These are phyloP conservation scores for Starmerella floris DNA, from an alignment of 805 yeast genomes.

Conservation along the genomic window DNA sequence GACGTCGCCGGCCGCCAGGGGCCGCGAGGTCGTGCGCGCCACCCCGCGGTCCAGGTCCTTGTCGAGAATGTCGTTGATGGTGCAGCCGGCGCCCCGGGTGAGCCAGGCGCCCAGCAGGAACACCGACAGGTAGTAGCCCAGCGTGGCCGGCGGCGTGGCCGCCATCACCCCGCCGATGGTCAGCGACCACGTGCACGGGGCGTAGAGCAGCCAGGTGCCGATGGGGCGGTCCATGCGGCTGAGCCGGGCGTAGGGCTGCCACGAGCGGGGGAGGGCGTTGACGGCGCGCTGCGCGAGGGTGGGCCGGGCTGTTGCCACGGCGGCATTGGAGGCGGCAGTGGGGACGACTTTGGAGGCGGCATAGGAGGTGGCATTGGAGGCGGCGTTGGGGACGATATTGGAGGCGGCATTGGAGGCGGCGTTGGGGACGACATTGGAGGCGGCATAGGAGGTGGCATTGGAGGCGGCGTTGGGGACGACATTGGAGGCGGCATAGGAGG, in stretches of 20 bases:
- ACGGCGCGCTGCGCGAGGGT: conserved; percentile 27
- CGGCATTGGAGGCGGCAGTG: no score
- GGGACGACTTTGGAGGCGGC: not conserved
- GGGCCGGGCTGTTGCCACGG: conserved; percentile 4
- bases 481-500: no score
- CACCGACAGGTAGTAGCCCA: conserved; percentile 47
- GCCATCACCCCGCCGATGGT: conserved; percentile 70
- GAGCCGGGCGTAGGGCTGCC: conserved; percentile 84
- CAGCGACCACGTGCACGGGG: conserved; percentile 89
- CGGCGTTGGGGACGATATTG: not conserved
- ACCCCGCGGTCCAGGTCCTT: conserved; percentile 73
- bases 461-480: not conserved
- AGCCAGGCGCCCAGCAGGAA: conserved; percentile 76
- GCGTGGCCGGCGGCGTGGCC: conserved; percentile 50
- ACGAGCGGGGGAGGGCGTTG: conserved; percentile 43
- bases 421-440: not conserved
- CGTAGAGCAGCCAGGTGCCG: conserved; percentile 72
- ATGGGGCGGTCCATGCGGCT: conserved; percentile 90
- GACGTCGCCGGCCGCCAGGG: conserved; percentile 83
- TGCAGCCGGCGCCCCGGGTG: conserved; percentile 98
- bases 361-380: not conserved
- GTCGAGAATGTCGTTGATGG: conserved; percentile 82
- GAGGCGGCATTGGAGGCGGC: not conserved
- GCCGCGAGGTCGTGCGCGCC: conserved; percentile 76
- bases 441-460: not conserved